Conservation (phyloP, 2,329 filamentous ascomycete genomes). For the Plenodomus tracheiphilus region DNA sequence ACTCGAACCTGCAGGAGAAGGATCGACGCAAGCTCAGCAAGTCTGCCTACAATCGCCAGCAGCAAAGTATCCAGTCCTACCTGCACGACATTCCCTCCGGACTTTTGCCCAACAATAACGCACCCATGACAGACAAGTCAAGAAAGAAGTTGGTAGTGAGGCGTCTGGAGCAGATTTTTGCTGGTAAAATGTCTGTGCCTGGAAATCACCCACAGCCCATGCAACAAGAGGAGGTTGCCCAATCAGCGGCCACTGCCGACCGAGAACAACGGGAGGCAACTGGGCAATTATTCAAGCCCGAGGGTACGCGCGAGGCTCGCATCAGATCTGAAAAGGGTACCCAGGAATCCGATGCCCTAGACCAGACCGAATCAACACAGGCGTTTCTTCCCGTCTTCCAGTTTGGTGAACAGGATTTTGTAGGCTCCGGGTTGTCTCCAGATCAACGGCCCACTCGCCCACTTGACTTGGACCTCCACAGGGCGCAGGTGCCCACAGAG, state of each 20-base stretch:
- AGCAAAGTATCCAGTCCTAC: conserved; percentile 67
- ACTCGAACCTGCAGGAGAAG: conserved; percentile 34
- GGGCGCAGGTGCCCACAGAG: conserved; percentile 73
- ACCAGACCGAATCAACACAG: conserved; percentile 18
- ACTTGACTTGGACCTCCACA: conserved; percentile 75
- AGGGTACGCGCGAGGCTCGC: conserved; percentile 52
- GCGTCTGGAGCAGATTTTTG: conserved; percentile 79
- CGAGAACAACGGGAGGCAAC: conserved; percentile 46
- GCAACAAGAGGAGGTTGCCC: conserved; percentile 62
- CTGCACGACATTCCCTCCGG: conserved; percentile 73
- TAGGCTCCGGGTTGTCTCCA: conserved; percentile 47
- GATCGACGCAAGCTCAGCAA: conserved; percentile 34
- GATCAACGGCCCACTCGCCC: conserved; percentile 79
- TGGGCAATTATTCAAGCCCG: conserved; percentile 39
- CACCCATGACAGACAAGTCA: conserved; percentile 68
- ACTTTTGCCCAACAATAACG: conserved; percentile 62
- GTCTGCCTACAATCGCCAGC: conserved; percentile 38
- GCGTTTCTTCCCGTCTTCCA: conserved; percentile 19
- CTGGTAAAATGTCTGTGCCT: conserved; percentile 61
- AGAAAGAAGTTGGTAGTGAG: conserved; percentile 78
- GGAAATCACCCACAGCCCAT: conserved; percentile 54
- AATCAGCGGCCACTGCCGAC: conserved; percentile 56
- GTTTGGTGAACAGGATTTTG: conserved; percentile 31
- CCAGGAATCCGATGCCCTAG: conserved; percentile 18
- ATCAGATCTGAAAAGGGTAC: conserved; percentile 44